Conservation (phyloP, 1,139 yeast species). For the Magnusiomyces suaveolens region DNA sequence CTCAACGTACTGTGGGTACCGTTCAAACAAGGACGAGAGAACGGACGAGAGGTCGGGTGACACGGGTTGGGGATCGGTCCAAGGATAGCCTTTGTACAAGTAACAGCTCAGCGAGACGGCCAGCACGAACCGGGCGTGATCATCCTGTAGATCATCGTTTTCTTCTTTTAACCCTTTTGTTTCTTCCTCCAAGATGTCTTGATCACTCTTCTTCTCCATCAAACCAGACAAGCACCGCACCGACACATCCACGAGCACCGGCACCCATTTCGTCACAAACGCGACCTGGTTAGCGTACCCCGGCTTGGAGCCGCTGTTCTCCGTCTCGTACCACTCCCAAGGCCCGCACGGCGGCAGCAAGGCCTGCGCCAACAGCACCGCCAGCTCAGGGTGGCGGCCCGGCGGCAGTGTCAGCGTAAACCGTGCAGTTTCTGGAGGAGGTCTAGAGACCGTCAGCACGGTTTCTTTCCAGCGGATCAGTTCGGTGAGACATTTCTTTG, state of each 20-base stretch:
- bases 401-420: too few relatives aligned
- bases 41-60: background rate
- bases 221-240: constrained; percentile 3
- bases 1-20: background rate
- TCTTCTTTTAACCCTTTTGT: too few relatives aligned
- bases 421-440: too few relatives aligned
- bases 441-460: too few relatives aligned
- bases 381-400: too few relatives aligned
- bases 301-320: constrained; percentile 11
- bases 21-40: background rate
- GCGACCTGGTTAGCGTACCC: constrained; percentile 7
- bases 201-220: background rate
- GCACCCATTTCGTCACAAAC: constrained; percentile 7
- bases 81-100: constrained; percentile 14
- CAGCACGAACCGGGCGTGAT: background rate
- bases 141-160: background rate
- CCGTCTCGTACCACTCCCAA: constrained; percentile 21
- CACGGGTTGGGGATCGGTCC: constrained; percentile 6
- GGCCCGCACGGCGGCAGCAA: constrained; percentile 17
- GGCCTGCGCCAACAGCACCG: constrained; percentile 10
- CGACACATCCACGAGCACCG: constrained; percentile 9
- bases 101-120: constrained; percentile 4
- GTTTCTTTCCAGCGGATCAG: too few relatives aligned
- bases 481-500: too few relatives aligned
- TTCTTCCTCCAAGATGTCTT: too few relatives aligned